Evolutionary conservation across 805 yeast species (phyloP).

Genomic region (Metschnikowia arizonensis): DNA sequence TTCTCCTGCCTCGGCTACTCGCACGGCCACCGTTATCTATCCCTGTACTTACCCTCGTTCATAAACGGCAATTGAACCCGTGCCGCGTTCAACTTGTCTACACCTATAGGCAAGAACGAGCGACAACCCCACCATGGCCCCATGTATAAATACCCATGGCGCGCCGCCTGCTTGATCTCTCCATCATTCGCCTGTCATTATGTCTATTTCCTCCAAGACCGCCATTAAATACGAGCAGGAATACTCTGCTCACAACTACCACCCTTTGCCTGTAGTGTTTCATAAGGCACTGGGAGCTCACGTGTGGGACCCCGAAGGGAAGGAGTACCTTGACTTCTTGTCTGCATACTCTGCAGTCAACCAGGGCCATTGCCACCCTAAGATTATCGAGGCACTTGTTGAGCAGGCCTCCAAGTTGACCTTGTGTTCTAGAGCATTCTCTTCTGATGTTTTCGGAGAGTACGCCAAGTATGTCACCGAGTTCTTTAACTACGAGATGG

Average conservation of each 20-base stretch:
- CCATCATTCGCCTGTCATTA: neutral
- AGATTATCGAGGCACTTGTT: constrained; percentile 74
- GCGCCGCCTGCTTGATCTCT: neutral
- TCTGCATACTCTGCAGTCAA: constrained; percentile 96
- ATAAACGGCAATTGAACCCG: constrained; percentile 16
- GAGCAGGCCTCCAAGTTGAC: constrained; percentile 87
- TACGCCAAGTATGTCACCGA: constrained; percentile 87
- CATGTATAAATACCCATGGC: constrained; percentile 8
- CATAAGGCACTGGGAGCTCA: constrained; percentile 83
- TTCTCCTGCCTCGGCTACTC: neutral
- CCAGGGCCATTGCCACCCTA: constrained; percentile 98
- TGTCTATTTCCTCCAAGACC: constrained; percentile 52
- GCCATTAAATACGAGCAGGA: constrained; percentile 67
- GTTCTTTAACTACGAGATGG: constrained; percentile 85
- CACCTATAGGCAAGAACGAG: constrained; percentile 22
- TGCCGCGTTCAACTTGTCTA: neutral
- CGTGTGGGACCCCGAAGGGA: constrained; percentile 98
- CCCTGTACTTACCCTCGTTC: neutral
- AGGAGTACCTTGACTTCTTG: constrained; percentile 84
- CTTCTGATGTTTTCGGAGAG: constrained; percentile 80
- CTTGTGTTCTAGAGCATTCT: constrained; percentile 87
- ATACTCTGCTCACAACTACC: constrained; percentile 95
- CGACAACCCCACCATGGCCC: constrained; percentile 13
- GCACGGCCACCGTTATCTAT: neutral
- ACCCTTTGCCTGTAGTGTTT: constrained; percentile 93